Evolutionary conservation across 163 green algal species (phyloP), one percentile per base, ranked within the genome.

Genomic region (Chloromonas sp.): DNA sequence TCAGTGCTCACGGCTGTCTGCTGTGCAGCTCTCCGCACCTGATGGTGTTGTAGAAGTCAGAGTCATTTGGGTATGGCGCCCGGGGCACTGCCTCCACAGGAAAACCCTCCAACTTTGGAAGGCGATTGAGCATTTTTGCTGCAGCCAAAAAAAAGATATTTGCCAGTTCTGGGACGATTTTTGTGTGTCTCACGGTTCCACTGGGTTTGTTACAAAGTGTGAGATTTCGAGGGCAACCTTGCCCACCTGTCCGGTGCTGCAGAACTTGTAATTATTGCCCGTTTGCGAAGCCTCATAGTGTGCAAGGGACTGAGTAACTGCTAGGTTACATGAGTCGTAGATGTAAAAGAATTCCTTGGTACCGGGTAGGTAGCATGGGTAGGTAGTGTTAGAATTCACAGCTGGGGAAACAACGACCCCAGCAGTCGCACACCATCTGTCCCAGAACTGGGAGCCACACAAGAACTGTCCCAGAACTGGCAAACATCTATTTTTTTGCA

Each of bases 31-130:
- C 60, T 70, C 2, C 85, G 0, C 74, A 88, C 87, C 87, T 80
- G 57, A 91, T 83, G n/a, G 88, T 80, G 82, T 89, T 91, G 85
- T 91, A 91, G 36, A 91, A 85, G 14, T 91, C 88, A 13, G 71
- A 86, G 85, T 95, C 93, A 86, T 95, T 95, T 58, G 94, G 94
- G 85, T 93, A 92, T 14, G 93, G 93, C 1, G 93, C 87, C n/a
- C 78, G 86, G 13, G 94, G 93, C 80, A 97, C 92, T 0, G 91
- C 90, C 11, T 94, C 85, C 2, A 96, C 89, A n/a, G 94, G 94
- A 86, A 97, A 96, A 82, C 84, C 94, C 74, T 93, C 82, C 77
- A 97, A 86, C 70, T 89, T 82, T 8, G 93, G 94, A 78, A 97
- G 87, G 3, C 88, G 86, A 78, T 90, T 89, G 77, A 97, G 78